Evolutionary conservation across 1,139 yeast genomes (phyloP).

Genomic region (Saccharomyces hybrid): DNA sequence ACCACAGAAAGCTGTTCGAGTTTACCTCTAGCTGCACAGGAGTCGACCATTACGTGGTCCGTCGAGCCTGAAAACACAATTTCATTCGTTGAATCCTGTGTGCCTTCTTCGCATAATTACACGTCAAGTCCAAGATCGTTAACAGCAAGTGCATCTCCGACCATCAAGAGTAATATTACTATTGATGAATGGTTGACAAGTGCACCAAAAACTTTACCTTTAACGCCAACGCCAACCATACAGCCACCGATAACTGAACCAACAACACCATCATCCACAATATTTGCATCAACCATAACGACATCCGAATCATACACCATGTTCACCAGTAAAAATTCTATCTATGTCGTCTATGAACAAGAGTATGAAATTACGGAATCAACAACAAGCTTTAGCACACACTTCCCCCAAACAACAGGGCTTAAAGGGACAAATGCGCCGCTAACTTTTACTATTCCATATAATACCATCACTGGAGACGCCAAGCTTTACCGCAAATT

Average conservation of each 20-base stretch:
- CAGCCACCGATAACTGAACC: neutral
- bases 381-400: conserved; percentile 7
- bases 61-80: neutral
- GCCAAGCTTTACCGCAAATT: conserved; percentile 6
- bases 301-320: neutral
- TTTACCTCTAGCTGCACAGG: neutral
- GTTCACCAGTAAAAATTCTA: neutral
- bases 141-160: neutral
- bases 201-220: neutral
- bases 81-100: neutral
- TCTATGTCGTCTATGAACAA: conserved; percentile 4
- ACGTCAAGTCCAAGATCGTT: neutral
- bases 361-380: conserved; percentile 8
- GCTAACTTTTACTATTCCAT: conserved; percentile 3
- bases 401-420: conserved; percentile 4
- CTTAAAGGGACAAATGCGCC: neutral
- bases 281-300: neutral
- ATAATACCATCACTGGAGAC: conserved; percentile 3
- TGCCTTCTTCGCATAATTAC: neutral
- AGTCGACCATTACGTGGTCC: neutral
- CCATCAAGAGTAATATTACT: neutral
- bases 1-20: neutral
- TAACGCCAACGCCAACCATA: neutral
- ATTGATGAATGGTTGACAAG: neutral
- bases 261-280: neutral